Evolutionary conservation across 164 flowering plant genomes (phyloP), one percentile per base, ranked within the genome.

Genomic region (Kalanchoe fedtschenkoi): DNA sequence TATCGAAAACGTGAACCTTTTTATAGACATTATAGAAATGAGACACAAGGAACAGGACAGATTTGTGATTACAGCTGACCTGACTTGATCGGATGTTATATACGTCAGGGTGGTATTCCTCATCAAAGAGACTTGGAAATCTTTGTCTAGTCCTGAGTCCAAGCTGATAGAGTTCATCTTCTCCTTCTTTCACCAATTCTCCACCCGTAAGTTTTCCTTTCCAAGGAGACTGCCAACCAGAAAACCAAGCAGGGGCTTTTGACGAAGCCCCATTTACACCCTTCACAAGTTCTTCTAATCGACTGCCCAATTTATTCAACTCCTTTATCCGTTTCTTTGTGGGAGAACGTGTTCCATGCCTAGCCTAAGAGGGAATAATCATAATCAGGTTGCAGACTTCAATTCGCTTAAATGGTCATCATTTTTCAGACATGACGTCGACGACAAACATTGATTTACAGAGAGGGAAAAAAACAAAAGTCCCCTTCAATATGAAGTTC

Each of bases 321-420:
- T 84, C 87, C 67, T 66, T 84, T 47, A 90, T 78, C 54, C 88
- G 81, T 53, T 87, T 88, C 78, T 84, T 90, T 28, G 97, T 91
- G 34, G 99, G 99, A 43, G 95, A 72, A 57, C 99, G 91, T 22
- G 97, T 91, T 61, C 97, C 99, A 76, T 90, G 97, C 76, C 97
- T 84, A 61, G 97, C 93, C 99, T 90, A 69, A 26, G 13, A 19
- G 32, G 2, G 13, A 58, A 34, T 4, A 17, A 58, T 7, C 1
- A 33, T 33, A 19, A 37, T 9, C 8, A 29, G 26, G 33, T 58
- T 34, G 17, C 1, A 14, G n/a, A 19, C 38, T n/a, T 34, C 38
- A 58, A 30, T 21, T 21, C 8, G 11, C 1, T 33, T 33, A 32
- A 32, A 3, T n/a, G 19, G n/a, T n/a, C 21, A 3, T 58, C 19